Percentiles rank a stretch among this genome's conserved stretches.
Evolutionary conservation across 768 basidiomycete species (phyloP).

Genomic region (Macrolepiota fuliginosa): DNA sequence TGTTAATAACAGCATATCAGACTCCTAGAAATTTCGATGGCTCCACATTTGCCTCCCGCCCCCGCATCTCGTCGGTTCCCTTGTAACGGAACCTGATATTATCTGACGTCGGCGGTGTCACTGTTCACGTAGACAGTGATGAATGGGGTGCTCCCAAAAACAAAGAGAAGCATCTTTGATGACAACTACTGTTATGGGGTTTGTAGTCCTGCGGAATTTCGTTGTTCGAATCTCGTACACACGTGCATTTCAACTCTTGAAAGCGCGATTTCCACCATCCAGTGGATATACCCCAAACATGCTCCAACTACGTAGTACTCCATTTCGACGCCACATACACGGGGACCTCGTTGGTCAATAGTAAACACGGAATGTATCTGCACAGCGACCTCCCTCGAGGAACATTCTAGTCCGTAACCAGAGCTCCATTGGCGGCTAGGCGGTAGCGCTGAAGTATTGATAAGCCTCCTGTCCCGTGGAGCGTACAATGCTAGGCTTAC

Average conservation of each 20-base stretch:
- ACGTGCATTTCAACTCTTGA: not conserved
- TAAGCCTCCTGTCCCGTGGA: not conserved
- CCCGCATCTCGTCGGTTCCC: slow-evolving; percentile 48
- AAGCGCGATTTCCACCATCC: not conserved
- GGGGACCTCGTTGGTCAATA: not conserved
- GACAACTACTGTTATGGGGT: not conserved
- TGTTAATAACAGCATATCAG: not conserved
- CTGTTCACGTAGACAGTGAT: not conserved
- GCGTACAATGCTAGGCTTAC: no score
- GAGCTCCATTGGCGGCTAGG: not conserved
- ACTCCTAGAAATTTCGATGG: slow-evolving; percentile 46
- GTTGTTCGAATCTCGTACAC: not conserved
- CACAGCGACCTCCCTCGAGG: not conserved
- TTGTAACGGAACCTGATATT: slow-evolving; percentile 37
- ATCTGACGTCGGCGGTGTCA: not conserved
- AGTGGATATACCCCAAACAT: not conserved
- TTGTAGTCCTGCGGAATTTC: not conserved
- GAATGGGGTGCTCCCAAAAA: not conserved
- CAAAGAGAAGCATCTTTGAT: not conserved
- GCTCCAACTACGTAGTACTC: not conserved
- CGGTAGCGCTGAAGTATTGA: not conserved
- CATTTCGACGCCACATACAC: not conserved
- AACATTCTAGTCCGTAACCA: not conserved
- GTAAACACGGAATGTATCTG: not conserved
- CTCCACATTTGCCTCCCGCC: slow-evolving; percentile 48